Evolutionary conservation across 176 grass and related monocot genomes (phyloP).

Genomic region (Melocanna baccifera): DNA sequence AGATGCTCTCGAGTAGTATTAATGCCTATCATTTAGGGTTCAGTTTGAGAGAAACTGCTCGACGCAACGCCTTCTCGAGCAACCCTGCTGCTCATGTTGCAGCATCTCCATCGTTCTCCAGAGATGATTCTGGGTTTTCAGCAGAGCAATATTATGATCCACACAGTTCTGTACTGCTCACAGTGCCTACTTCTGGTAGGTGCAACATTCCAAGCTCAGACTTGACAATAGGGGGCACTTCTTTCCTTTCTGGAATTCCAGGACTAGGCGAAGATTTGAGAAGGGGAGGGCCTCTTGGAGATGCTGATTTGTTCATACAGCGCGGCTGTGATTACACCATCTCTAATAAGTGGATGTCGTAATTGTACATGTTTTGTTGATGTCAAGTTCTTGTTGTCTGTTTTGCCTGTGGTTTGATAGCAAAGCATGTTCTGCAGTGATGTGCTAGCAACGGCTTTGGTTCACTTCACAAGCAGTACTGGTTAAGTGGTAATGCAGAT

Average conservation of each 20-base stretch:
- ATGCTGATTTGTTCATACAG: slow-evolving; percentile 45
- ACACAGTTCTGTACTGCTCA: background rate
- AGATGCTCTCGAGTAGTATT: background rate
- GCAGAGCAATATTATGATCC: slow-evolving; percentile 23
- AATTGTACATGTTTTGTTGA: background rate
- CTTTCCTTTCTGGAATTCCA: slow-evolving; percentile 15
- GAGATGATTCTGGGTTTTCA: slow-evolving; percentile 25
- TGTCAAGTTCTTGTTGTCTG: background rate
- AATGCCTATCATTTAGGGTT: background rate
- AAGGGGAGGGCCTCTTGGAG: background rate
- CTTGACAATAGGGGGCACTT: background rate
- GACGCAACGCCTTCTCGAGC: background rate
- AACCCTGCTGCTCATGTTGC: background rate
- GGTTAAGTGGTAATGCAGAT: background rate
- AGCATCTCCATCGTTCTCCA: background rate
- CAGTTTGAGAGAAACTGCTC: background rate
- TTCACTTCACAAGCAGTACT: background rate
- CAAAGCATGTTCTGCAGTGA: background rate
- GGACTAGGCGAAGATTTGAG: slow-evolving; percentile 18
- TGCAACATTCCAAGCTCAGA: slow-evolving; percentile 29
- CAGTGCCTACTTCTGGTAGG: slow-evolving; percentile 37
- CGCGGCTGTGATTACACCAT: slow-evolving; percentile 44
- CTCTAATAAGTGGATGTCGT: slow-evolving; percentile 43
- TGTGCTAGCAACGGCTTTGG: background rate
- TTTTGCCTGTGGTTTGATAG: slow-evolving; percentile 8